phyloP scores from a whole-genome alignment of 2,329 filamentous ascomycete genomes.

The Lasiodiplodia gonubiensis region DNA sequence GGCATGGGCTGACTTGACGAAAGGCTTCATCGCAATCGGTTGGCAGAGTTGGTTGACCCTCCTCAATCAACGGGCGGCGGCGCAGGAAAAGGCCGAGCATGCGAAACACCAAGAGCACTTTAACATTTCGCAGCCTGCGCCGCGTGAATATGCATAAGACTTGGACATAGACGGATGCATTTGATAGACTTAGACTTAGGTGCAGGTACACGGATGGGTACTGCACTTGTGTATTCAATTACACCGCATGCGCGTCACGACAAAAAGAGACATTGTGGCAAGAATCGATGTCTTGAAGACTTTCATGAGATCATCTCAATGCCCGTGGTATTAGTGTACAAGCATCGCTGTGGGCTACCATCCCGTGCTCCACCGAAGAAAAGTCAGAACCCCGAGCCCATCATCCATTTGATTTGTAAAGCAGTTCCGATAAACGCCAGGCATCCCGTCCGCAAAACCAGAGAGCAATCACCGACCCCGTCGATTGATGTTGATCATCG shows the following conservation, averaged over 20 bases:
- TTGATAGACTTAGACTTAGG: not conserved
- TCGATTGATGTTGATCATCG: slow-evolving; percentile 8
- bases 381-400: slow-evolving; percentile 26
- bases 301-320: slow-evolving; percentile 30
- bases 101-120: not conserved
- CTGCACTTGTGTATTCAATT: no score
- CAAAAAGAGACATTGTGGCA: not conserved
- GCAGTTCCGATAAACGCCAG: slow-evolving; percentile 25
- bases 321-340: slow-evolving; percentile 31
- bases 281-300: slow-evolving; percentile 28
- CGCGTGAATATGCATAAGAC: not conserved
- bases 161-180: not conserved
- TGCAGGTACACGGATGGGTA: no score
- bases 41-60: slow-evolving; percentile 93
- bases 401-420: slow-evolving; percentile 19
- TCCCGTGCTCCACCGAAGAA: slow-evolving; percentile 28
- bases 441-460: slow-evolving; percentile 28
- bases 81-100: slow-evolving; percentile 50
- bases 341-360: slow-evolving; percentile 28
- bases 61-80: slow-evolving; percentile 76
- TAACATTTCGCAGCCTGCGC: not conserved
- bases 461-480: slow-evolving; percentile 21
- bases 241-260: not conserved
- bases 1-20: not conserved
- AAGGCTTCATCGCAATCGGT: slow-evolving; percentile 74